Evolutionary conservation across 257 asterid genomes (phyloP), one percentile per base, ranked within the genome.

Genomic region (Solanum neorickii): DNA sequence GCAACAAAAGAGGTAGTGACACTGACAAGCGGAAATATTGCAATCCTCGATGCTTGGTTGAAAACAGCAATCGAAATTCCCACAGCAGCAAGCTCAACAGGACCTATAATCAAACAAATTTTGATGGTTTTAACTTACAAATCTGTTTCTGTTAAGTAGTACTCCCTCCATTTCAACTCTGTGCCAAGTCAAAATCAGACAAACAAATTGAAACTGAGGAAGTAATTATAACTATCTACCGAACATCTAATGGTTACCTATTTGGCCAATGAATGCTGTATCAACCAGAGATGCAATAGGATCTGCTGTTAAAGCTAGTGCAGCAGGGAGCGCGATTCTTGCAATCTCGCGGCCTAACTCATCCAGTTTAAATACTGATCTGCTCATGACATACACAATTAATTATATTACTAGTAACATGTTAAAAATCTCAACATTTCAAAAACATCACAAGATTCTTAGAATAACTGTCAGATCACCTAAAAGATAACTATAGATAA

Each of bases 271-370:
- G 82, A 95, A 95, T n/a, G 95, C 95, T 31, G 98, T 95, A 37
- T 95, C 97, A 37, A 95, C 92, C 18, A 95, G 92, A 88, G 98
- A 95, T 25, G 98, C 98, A 89, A 95, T 92, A 42, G 98, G 98
- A 90, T 94, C 98, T 88, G 98, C 97, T 47, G 95, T 94, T 87
- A 95, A 89, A 88, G 98, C 97, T 68, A 94, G 91, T 23, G 98
- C 96, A 33, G 97, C 95, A 20, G 97, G 97, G 65, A 95, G 84
- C 10, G 96, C 94, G 52, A 95, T 94, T 35, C 83, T 90, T 31
- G 92, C 93, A 87, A 95, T 94, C 86, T 94, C 98, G 78, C 76
- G 16, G 27, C 97, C 98, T 41, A 95, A 91, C 47, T 93, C 96
- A 86, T 94, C 98, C 86, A 90, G 52, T 86, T 92, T 93, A 82